A percentile compares a stretch with the other conserved stretches of the same genome.
phyloP scores from a whole-genome alignment of 176 grass and related monocot species.

The Oryza meridionalis region DNA sequence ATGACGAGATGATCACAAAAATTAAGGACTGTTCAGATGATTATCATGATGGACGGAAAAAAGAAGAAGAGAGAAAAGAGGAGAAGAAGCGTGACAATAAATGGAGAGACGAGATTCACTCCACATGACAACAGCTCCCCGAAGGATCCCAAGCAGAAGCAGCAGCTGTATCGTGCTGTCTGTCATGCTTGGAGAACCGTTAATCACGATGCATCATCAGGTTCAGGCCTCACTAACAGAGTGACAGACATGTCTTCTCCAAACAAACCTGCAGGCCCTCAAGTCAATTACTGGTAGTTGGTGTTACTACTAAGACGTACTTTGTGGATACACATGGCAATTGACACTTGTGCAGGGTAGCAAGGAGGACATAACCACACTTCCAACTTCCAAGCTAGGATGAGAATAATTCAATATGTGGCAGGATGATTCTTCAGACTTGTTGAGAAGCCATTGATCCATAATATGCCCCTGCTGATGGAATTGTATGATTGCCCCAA shows the following conservation, averaged over 20 bases:
- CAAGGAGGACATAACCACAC: neutral
- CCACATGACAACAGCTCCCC: neutral
- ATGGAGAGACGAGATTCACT: neutral
- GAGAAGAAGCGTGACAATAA: neutral
- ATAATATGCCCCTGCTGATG: neutral
- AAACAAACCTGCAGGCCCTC: neutral
- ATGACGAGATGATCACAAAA: neutral
- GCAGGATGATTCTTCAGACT: constrained; percentile 1
- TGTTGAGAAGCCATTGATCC: neutral
- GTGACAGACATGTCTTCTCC: neutral
- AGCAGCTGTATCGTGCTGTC: neutral
- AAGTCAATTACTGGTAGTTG: neutral
- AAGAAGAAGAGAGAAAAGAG: neutral
- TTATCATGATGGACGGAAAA: neutral
- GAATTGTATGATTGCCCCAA: neutral
- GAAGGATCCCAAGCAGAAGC: neutral
- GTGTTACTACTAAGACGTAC: neutral
- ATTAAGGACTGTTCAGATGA: neutral
- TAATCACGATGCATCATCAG: neutral
- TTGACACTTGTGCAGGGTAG: neutral
- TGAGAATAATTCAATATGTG: neutral
- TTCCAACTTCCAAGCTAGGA: neutral
- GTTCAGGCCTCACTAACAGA: neutral
- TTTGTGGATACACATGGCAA: neutral
- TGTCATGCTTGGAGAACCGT: neutral